A percentile compares a stretch with the other conserved stretches of the same genome.
Conservation (phyloP, 768 basidiomycete species). For the Mycena sanguinolenta region DNA sequence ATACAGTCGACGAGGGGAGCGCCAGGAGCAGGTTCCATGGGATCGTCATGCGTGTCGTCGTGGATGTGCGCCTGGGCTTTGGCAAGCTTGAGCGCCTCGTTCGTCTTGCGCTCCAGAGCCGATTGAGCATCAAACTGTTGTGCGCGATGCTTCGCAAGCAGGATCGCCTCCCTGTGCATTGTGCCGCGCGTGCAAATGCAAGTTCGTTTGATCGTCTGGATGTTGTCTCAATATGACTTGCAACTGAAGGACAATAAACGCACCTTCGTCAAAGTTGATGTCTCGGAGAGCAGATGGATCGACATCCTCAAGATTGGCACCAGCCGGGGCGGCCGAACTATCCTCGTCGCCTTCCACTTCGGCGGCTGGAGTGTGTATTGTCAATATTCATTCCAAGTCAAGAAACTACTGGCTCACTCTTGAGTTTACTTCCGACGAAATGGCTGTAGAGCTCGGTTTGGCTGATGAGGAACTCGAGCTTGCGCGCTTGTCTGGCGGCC, state of each 20-base stretch:
- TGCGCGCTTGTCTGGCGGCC: slow-evolving; percentile 92
- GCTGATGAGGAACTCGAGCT: slow-evolving; percentile 98
- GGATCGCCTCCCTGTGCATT: slow-evolving; percentile 93
- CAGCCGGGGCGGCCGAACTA: slow-evolving; percentile 60
- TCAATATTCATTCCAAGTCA: slow-evolving; percentile 32
- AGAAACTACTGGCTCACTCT: slow-evolving; percentile 66
- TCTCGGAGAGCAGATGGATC: slow-evolving; percentile 70
- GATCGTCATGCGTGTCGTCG: slow-evolving; percentile 56
- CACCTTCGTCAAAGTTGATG: slow-evolving; percentile 94
- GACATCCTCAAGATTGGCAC: slow-evolving; percentile 69
- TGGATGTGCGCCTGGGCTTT: slow-evolving; percentile 65
- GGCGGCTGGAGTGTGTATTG: slow-evolving; percentile 63
- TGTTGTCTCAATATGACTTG: slow-evolving; percentile 15
- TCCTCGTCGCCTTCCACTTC: slow-evolving; percentile 78
- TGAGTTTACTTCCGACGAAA: slow-evolving; percentile 97
- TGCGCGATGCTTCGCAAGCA: slow-evolving; percentile 82
- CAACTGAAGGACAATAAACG: slow-evolving; percentile 37
- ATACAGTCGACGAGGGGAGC: slow-evolving; percentile 79
- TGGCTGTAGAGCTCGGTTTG: slow-evolving; percentile 99
- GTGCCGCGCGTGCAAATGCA: slow-evolving; percentile 85
- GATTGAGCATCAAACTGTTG: slow-evolving; percentile 88
- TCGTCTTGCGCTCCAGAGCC: slow-evolving; percentile 85
- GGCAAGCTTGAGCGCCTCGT: slow-evolving; percentile 79
- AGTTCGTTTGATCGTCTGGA: slow-evolving; percentile 88
- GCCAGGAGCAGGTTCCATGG: slow-evolving; percentile 43